Base-by-base conservation (phyloP, 1,284 basidiomycete genomes). In the Pyrrhoderma noxium region DNA sequence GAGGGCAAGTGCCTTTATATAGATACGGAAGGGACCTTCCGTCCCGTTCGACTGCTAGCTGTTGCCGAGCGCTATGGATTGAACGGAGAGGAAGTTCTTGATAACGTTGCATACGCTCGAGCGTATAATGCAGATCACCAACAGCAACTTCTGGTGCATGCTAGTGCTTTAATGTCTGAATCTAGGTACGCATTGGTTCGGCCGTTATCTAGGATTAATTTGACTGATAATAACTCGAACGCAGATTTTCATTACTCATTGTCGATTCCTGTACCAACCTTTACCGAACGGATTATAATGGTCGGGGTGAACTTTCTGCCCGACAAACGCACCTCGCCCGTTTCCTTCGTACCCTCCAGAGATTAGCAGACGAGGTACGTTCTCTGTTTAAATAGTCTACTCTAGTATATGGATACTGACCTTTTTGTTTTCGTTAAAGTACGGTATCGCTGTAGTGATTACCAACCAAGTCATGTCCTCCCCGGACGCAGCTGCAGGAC, bases 101-200 rank as follows among this genome's bases (percentile, higher is more conserved):
- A 99, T 68, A 99, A 99, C 62, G 90, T 99, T 39, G 96, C 96
- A 9, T 99, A 99, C 68, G 96, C 96, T 1, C 77, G 96, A 61
- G 96, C 96, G 55, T 99, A 99, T 70, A 99, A 99, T 62, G 93
- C 94, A 37, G 96, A 99, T 65, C 96, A 99, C 69, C 96, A 99
- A 67, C 82, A 92, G 55, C 80, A 90, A 51, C 75, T 99, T 44
- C 74, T 99, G 45, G 84, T 92, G 0, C 89, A 86, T 59, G 96
- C 96, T 1, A 92, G 91, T 62, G 95, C 93, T 8, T 82, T 99
- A 67, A 97, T 97, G 94, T 89, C 92, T 1, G 93, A 97, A 65
- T 95, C 93, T 25, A 82, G 93, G 93, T 93, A 56, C 55, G 75
- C n/a, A n/a, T 59, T 27, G 11, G 35, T 51, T 1, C 11, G n/a